Conservation (phyloP, 768 basidiomycete species). For the Pleurotus tuoliensis region DNA sequence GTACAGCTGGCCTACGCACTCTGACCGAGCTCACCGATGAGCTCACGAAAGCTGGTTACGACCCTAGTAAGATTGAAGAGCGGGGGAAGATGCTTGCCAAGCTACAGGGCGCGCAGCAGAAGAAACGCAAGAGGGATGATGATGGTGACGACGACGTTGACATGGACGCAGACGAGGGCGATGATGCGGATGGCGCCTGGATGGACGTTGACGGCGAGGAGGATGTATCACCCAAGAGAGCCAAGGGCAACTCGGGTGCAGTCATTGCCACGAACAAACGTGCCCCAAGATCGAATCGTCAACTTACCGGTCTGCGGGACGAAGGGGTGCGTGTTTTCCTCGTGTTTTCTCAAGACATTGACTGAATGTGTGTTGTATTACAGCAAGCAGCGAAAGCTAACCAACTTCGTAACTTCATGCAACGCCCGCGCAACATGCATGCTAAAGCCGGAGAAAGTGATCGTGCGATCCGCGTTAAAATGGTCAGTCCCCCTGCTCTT, state of each 20-base stretch:
- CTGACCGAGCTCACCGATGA: slow-evolving; percentile 74
- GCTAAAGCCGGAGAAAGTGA: slow-evolving; percentile 92
- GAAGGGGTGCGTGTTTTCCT: slow-evolving; percentile 47
- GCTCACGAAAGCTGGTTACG: slow-evolving; percentile 84
- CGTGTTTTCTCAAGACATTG: neutral
- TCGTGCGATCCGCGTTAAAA: slow-evolving; percentile 76
- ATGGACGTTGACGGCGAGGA: slow-evolving; percentile 57
- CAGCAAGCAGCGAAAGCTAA: slow-evolving; percentile 80
- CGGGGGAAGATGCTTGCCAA: slow-evolving; percentile 85
- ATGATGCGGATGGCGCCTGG: slow-evolving; percentile 41
- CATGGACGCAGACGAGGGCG: slow-evolving; percentile 38
- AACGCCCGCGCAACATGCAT: slow-evolving; percentile 80
- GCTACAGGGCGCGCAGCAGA: slow-evolving; percentile 59
- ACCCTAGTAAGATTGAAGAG: slow-evolving; percentile 84
- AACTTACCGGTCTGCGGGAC: slow-evolving; percentile 76
- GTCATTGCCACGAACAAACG: slow-evolving; percentile 47
- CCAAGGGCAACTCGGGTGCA: slow-evolving; percentile 58
- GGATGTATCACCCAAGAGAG: slow-evolving; percentile 51
- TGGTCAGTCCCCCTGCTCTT: slow-evolving; percentile 46
- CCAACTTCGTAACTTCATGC: slow-evolving; percentile 81
- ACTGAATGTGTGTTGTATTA: slow-evolving; percentile 9
- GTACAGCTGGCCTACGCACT: slow-evolving; percentile 68
- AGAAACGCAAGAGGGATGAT: slow-evolving; percentile 65
- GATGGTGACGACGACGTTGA: slow-evolving; percentile 64
- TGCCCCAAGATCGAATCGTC: slow-evolving; percentile 67